Evolutionary conservation across 73 alveolate genomes (phyloP).

Genomic region (Stentor coeruleus): DNA sequence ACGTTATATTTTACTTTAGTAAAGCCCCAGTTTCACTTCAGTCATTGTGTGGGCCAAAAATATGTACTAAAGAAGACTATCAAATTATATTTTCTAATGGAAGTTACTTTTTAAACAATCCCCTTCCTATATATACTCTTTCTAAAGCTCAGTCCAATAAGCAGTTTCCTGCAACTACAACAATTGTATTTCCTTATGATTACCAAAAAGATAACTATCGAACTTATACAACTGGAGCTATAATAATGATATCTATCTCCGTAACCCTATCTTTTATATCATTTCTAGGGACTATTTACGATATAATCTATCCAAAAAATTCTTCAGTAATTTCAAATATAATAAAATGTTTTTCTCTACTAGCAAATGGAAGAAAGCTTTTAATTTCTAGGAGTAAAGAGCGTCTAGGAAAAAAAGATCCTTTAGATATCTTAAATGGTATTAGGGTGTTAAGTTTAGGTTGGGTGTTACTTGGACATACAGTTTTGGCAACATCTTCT

Average conservation of each 20-base stretch:
- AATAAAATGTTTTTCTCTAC: background rate
- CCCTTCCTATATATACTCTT: background rate
- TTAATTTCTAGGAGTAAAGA: background rate
- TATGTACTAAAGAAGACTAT: too few species aligned
- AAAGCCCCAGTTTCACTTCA: background rate
- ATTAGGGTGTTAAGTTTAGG: slow-evolving; percentile 9
- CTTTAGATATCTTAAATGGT: background rate
- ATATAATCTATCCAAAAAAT: too few species aligned
- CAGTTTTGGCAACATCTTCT: background rate
- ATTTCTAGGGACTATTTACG: background rate
- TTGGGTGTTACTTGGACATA: slow-evolving; percentile 13
- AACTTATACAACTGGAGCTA: background rate
- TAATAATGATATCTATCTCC: background rate
- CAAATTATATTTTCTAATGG: too few species aligned
- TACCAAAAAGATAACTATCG: background rate
- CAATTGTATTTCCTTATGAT: background rate
- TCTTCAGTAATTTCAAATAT: background rate
- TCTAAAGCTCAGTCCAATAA: background rate
- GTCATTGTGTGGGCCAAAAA: background rate
- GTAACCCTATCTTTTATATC: background rate
- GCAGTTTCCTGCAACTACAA: too few species aligned
- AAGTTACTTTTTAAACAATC: background rate
- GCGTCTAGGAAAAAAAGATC: background rate
- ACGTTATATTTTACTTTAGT: background rate
- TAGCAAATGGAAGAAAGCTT: background rate